A percentile compares a stretch with the other conserved stretches of the same genome.
phyloP scores from a whole-genome alignment of 2,329 filamentous ascomycete genomes.

The Aspergillus calidoustus region DNA sequence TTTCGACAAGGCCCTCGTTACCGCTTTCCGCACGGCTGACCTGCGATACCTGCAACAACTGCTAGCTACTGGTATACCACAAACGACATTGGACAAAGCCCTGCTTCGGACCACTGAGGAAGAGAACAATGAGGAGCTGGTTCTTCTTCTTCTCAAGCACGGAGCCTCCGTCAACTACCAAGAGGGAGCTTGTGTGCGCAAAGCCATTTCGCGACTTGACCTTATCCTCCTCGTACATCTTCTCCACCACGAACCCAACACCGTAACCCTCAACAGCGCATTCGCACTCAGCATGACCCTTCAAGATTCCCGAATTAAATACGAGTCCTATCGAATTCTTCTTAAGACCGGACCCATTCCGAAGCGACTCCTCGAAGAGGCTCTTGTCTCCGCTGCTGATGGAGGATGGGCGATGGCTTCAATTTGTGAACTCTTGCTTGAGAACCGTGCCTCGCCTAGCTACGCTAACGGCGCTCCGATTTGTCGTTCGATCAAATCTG shows the following conservation, averaged over 20 bases:
- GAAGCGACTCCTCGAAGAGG: slow-evolving; percentile 12
- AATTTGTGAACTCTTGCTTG: slow-evolving; percentile 8
- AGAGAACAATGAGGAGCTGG: slow-evolving; percentile 3
- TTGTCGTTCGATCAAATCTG: slow-evolving; percentile 11
- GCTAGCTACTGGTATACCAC: background rate
- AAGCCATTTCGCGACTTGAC: slow-evolving; percentile 7
- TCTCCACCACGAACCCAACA: background rate
- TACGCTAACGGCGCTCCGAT: slow-evolving; percentile 8
- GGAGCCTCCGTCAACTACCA: slow-evolving; percentile 14
- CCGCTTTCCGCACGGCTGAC: background rate
- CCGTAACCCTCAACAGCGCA: slow-evolving; percentile 8
- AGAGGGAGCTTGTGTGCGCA: slow-evolving; percentile 8
- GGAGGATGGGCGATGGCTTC: slow-evolving; percentile 12
- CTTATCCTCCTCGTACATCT: slow-evolving; percentile 6
- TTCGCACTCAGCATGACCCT: slow-evolving; percentile 8
- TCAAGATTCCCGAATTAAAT: background rate
- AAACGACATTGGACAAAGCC: slow-evolving; percentile 8
- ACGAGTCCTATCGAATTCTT: slow-evolving; percentile 8
- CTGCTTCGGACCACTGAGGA: slow-evolving; percentile 2
- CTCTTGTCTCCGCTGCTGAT: slow-evolving; percentile 6
- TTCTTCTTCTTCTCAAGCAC: background rate
- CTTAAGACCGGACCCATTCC: slow-evolving; percentile 6
- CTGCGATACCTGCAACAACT: slow-evolving; percentile 10
- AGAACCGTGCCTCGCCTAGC: slow-evolving; percentile 3
- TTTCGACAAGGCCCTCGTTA: slow-evolving; percentile 12